A percentile compares a stretch with the other conserved stretches of the same genome.
Evolutionary conservation across 2,329 filamentous ascomycete genomes (phyloP).

Genomic region (Aspergillus proliferans): DNA sequence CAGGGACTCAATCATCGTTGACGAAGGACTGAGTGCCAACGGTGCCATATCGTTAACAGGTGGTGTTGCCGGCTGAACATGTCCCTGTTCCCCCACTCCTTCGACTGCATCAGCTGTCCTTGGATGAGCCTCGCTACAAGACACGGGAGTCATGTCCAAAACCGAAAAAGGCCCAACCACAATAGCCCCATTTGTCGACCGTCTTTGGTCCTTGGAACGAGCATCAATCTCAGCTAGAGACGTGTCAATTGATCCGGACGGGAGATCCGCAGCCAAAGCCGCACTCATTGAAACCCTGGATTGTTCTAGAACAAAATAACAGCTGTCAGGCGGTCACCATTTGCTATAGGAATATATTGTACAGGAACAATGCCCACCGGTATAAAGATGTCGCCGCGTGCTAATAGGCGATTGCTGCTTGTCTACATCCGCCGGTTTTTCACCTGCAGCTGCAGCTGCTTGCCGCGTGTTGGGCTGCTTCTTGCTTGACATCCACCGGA

Average conservation of each 20-base stretch:
- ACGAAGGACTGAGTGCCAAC: not conserved
- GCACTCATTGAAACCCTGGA: slow-evolving; percentile 27
- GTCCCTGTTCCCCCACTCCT: not conserved
- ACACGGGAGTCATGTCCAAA: slow-evolving; percentile 16
- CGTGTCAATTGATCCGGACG: slow-evolving; percentile 26
- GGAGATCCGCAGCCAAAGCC: slow-evolving; percentile 17
- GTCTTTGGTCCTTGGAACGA: slow-evolving; percentile 17
- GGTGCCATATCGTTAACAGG: not conserved
- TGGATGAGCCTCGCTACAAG: not conserved
- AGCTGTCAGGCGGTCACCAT: not conserved
- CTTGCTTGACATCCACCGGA: slow-evolving; percentile 23
- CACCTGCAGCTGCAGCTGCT: too few species aligned
- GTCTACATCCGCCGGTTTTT: not conserved
- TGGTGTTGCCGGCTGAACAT: slow-evolving; percentile 1
- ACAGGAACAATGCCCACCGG: slow-evolving; percentile 15
- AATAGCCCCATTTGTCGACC: slow-evolving; percentile 12
- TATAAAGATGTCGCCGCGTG: slow-evolving; percentile 26
- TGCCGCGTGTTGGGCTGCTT: not conserved
- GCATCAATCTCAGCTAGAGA: slow-evolving; percentile 27
- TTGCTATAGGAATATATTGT: not conserved
- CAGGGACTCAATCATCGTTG: slow-evolving; percentile 13
- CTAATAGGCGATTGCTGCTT: not conserved
- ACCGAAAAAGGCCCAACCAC: slow-evolving; percentile 27
- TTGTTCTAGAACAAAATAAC: slow-evolving; percentile 13
- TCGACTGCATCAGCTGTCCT: not conserved